Base-by-base conservation (phyloP, 75 land plant species). In the Selaginella tamariscina region DNA sequence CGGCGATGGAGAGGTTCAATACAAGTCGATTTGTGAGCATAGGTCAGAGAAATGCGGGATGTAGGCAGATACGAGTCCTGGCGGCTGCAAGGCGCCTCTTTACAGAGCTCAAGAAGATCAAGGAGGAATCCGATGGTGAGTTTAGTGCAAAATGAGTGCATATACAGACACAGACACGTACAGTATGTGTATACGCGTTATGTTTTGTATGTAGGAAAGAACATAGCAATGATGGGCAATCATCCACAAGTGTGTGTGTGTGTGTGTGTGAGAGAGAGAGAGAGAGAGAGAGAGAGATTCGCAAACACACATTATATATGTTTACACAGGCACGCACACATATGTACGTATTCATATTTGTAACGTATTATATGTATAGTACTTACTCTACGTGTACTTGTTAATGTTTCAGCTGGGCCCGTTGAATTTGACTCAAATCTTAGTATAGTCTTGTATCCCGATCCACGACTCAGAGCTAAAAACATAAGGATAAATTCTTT, bases 371-470 rank as follows among this genome's bases (percentile, higher is more conserved):
- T 5, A 56, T 31, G 69, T 18, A 32, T 30, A 5, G 32, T 22
- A 23, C 26, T 21, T 27, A 23, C 11, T 64, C 13, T 32, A 5
- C 26, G 8, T 39, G 39, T 49, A 2, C 62, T 49, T 31, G 18
- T n/a, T 31, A 29, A 31, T 32, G 59, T 24, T 56, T 78, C 77
- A 94, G 96, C 82, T 64, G 78, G 70, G 60, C 84, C 83, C 75
- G 49, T 94, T 68, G 65, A 73, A 20, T 94, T 83, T 66, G 88
- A 87, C 27, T 31, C 78, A 56, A 88, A 88, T 5, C 65, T 89
- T 64, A 77, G 69, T 32, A 77, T 94, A 21, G 85, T 87, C 33
- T 78, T 90, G 67, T 94, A 94, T 82, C 98, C 98, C 13, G 86
- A 94, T 56, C 85, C 98, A 21, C 77, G 79, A 57, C 57, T 94